Percentiles rank a stretch among this genome's conserved stretches.
These are phyloP conservation scores for Spatholobus suberectus DNA, from an alignment of 306 rosid species.

Conservation along the genomic window DNA sequence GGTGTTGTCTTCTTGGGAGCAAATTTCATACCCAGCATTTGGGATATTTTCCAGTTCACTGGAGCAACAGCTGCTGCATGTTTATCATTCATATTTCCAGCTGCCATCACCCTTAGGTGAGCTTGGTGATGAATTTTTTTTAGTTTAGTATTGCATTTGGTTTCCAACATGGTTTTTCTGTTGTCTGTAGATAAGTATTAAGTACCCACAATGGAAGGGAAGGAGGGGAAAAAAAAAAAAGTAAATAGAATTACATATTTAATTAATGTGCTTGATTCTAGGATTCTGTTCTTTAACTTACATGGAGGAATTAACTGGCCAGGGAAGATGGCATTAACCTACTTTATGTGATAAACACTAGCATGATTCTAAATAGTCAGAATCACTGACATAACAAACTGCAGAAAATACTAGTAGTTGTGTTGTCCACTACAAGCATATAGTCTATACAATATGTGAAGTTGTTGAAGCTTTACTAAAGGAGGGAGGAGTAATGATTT, in stretches of 20 bases:
- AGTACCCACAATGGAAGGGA: not conserved
- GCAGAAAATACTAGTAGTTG: constrained; percentile 13
- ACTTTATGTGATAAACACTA: not conserved
- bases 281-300: not conserved
- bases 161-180: not conserved
- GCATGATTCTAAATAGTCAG: not conserved
- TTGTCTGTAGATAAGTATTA: not conserved
- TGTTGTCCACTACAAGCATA: not conserved
- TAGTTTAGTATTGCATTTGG: not conserved
- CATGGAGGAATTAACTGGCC: not conserved
- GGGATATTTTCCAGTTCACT: constrained; percentile 70
- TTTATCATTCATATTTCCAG: constrained; percentile 62
- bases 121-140: constrained; percentile 26
- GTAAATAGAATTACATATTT: not conserved
- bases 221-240: not conserved
- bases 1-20: constrained; percentile 53
- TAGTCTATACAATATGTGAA: not conserved
- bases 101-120: constrained; percentile 51
- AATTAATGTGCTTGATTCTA: not conserved
- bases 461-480: not conserved
- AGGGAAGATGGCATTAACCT: not conserved
- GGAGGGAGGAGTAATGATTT: not conserved
- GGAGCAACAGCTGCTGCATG: constrained; percentile 60
- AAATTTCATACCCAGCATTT: constrained; percentile 68
- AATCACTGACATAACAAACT: not conserved